Evolutionary conservation across 140 eudicot genomes (phyloP).

Genomic region (Ambrosia hybrid): DNA sequence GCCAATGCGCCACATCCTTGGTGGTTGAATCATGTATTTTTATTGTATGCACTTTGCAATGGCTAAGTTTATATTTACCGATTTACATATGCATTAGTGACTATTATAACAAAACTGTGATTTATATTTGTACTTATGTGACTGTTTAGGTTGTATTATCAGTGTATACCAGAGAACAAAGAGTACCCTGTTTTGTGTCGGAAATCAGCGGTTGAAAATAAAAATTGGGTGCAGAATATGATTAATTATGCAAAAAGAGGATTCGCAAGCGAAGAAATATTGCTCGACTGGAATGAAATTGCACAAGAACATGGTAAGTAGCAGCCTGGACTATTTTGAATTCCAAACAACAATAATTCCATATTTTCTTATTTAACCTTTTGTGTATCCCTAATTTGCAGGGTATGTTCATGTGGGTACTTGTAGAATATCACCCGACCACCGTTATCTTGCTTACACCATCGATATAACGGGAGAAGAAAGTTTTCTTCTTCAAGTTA

Average conservation of each 20-base stretch:
- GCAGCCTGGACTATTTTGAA: not conserved
- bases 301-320: conserved; percentile 67
- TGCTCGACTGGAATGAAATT: conserved; percentile 95
- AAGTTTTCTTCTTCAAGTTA: conserved; percentile 66
- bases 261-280: conserved; percentile 50
- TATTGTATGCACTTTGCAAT: no score
- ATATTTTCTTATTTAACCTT: not conserved
- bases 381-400: conserved; percentile 20
- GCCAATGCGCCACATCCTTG: no score
- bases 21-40: no score
- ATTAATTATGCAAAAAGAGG: conserved; percentile 37
- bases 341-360: not conserved
- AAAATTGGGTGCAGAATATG: conserved; percentile 49
- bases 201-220: conserved; percentile 44
- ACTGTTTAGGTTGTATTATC: conserved; percentile 79
- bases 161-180: conserved; percentile 83
- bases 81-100: conserved; percentile 7
- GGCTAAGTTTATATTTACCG: not conserved
- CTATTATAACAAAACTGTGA: not conserved
- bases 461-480: conserved; percentile 71
- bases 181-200: conserved; percentile 92
- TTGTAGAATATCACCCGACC: conserved; percentile 92
- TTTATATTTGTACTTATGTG: conserved; percentile 10
- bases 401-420: conserved; percentile 96
- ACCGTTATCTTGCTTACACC: conserved; percentile 80